Evolutionary conservation across 108 stramenopile species (phyloP), one percentile per base, ranked within the genome.

Genomic region (Bacterosira constricta): DNA sequence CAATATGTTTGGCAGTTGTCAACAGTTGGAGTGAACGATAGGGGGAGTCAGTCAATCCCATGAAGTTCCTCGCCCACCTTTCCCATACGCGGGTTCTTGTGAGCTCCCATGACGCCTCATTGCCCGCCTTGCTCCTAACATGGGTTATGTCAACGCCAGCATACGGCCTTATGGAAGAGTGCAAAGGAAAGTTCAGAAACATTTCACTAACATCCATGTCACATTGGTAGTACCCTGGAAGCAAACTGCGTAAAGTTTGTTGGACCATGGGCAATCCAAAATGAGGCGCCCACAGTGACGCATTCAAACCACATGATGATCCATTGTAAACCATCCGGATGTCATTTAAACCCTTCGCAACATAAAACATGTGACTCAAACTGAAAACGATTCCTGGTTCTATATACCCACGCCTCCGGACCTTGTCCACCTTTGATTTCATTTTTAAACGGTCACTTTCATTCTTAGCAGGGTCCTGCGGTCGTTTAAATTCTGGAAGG

Each of bases 151-250:
- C 83, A 1, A 83, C 74, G 18, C 78, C 73, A 8, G 66, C 39
- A 41, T 69, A 67, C 3, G n/a, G 10, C 36, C 53, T 15, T 20
- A 83, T 2, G 9, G 21, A 15, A 5, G 30, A 13, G 25, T 81
- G 63, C 20, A 83, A 38, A 8, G 26, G 31, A 15, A 74, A 75
- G 35, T 85, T 85, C 5, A 72, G 45, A 49, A 85, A 85, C 69
- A 79, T 71, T 45, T 85, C 81, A 0, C 78, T 78, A 6, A 75
- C 51, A 58, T 85, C 80, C 34, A 63, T 58, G 63, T 85, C 77
- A 1, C 63, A 79, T 31, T 65, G 39, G 42, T 62, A 66, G 11
- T 66, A 73, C 1, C 64, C 58, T 59, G 62, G 44, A 0, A 56
- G 20, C 11, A 73, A 8, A 27, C 57, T 61, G 5, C 59, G 1